phyloP scores from a whole-genome alignment of 2,329 filamentous ascomycete species.

The Botryotinia convoluta region DNA sequence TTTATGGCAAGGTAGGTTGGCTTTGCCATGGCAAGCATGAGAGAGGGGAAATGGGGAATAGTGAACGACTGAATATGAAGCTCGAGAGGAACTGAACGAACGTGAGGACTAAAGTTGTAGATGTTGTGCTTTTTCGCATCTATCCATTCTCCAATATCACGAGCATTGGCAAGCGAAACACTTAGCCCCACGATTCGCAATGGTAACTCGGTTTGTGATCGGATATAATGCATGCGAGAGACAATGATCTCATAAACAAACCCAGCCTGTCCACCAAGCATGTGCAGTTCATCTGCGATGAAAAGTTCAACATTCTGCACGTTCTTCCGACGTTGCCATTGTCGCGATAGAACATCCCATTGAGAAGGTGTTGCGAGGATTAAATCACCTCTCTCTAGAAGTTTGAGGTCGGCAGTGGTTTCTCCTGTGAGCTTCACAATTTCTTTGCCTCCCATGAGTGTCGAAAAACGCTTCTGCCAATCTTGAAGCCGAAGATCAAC shows the following conservation, averaged over 20 bases:
- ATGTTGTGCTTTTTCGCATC: slow-evolving; percentile 97
- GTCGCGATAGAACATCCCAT: slow-evolving; percentile 93
- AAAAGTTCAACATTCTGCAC: slow-evolving; percentile 87
- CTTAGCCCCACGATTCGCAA: slow-evolving; percentile 87
- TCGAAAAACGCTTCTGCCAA: slow-evolving; percentile 76
- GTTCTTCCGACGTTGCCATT: slow-evolving; percentile 96
- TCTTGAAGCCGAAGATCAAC: slow-evolving; percentile 78
- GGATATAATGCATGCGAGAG: slow-evolving; percentile 97
- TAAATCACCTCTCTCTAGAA: slow-evolving; percentile 82
- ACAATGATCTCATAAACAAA: slow-evolving; percentile 95
- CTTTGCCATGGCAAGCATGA: slow-evolving; percentile 98
- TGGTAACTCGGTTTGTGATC: slow-evolving; percentile 78
- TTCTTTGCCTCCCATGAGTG: slow-evolving; percentile 77
- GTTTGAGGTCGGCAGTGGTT: slow-evolving; percentile 82
- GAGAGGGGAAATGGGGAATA: slow-evolving; percentile 93
- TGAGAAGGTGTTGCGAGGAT: slow-evolving; percentile 89
- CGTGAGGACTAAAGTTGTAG: slow-evolving; percentile 95
- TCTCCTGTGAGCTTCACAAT: slow-evolving; percentile 94
- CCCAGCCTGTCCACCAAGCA: slow-evolving; percentile 81
- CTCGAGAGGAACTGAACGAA: slow-evolving; percentile 84
- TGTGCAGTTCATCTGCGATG: slow-evolving; percentile 92
- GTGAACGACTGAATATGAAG: slow-evolving; percentile 94
- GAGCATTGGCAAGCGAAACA: slow-evolving; percentile 87
- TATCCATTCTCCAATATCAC: slow-evolving; percentile 96
- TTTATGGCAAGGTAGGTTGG: slow-evolving; percentile 87